Percentiles rank a stretch among this genome's conserved stretches.
phyloP scores from a whole-genome alignment of 2,329 filamentous ascomycete genomes.

The Aureobasidium leucospermi region DNA sequence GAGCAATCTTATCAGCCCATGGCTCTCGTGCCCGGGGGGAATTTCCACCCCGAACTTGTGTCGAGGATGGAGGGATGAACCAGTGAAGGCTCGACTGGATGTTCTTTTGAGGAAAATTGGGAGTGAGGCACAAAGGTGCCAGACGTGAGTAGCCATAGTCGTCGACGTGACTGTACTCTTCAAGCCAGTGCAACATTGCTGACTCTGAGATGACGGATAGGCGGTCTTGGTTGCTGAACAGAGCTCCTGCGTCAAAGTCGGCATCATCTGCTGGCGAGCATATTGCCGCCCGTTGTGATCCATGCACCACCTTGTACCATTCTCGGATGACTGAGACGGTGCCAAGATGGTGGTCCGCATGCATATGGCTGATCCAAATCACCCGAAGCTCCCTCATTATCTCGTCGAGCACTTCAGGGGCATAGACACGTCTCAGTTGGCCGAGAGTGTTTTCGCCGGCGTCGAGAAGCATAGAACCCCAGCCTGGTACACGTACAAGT shows the following conservation, averaged over 20 bases:
- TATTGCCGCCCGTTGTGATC: conserved; percentile 24
- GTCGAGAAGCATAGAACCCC: conserved; percentile 86
- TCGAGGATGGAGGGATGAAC: conserved; percentile 23
- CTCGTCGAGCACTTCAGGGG: conserved; percentile 55
- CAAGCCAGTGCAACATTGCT: conserved; percentile 67
- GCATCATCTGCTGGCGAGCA: conserved; percentile 17
- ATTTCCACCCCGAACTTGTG: neutral
- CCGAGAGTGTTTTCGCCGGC: conserved; percentile 89
- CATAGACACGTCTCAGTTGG: conserved; percentile 70
- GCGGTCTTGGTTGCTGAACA: conserved; percentile 18
- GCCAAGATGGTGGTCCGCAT: conserved; percentile 93
- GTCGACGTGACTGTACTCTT: conserved; percentile 73
- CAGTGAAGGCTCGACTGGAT: conserved; percentile 25
- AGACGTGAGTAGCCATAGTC: conserved; percentile 63
- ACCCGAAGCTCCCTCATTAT: conserved; percentile 70
- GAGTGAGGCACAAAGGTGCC: conserved; percentile 41
- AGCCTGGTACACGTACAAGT: conserved; percentile 71
- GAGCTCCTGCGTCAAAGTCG: conserved; percentile 26
- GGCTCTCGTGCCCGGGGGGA: conserved; percentile 18
- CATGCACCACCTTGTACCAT: conserved; percentile 59
- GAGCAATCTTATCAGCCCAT: conserved; percentile 26
- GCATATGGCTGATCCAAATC: conserved; percentile 91
- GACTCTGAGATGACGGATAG: conserved; percentile 63
- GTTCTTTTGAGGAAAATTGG: conserved; percentile 20
- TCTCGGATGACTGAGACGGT: conserved; percentile 72